These are phyloP conservation scores for Omphalotus olearius DNA, from an alignment of 1,284 basidiomycete genomes.

Conservation along the genomic window DNA sequence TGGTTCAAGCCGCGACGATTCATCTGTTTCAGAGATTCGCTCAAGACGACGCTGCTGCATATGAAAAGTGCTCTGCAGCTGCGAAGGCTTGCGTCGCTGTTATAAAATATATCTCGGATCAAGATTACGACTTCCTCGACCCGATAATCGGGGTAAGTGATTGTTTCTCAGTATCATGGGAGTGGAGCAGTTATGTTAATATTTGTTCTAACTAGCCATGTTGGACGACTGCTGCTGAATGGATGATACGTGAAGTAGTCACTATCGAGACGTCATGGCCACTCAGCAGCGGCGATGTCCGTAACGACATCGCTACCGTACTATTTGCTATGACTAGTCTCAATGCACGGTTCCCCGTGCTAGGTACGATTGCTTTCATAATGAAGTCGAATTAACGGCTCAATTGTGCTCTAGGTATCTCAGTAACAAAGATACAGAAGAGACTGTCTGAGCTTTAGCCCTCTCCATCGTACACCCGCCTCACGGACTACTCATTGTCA, in stretches of 20 bases:
- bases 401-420: conserved; percentile 20
- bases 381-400: conserved; percentile 3
- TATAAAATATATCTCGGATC: conserved; percentile 56
- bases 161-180: background rate
- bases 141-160: conserved; percentile 66
- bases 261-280: conserved; percentile 57
- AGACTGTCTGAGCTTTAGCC: conserved; percentile 34
- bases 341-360: conserved; percentile 22
- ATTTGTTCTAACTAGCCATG: conserved; percentile 44
- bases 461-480: background rate
- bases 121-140: conserved; percentile 66
- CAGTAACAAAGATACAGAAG: conserved; percentile 31
- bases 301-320: conserved; percentile 56
- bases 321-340: conserved; percentile 62
- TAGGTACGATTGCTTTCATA: conserved; percentile 3
- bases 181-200: background rate
- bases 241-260: conserved; percentile 58
- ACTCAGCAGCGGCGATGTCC: conserved; percentile 48
- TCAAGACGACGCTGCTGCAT: conserved; percentile 52
- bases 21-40: conserved; percentile 61
- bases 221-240: conserved; percentile 65
- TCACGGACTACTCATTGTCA: background rate
- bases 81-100: conserved; percentile 54
- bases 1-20: conserved; percentile 65
- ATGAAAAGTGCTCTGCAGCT: conserved; percentile 61